Evolutionary conservation across 805 yeast genomes (phyloP).

Genomic region (Danielia reshetovae): DNA sequence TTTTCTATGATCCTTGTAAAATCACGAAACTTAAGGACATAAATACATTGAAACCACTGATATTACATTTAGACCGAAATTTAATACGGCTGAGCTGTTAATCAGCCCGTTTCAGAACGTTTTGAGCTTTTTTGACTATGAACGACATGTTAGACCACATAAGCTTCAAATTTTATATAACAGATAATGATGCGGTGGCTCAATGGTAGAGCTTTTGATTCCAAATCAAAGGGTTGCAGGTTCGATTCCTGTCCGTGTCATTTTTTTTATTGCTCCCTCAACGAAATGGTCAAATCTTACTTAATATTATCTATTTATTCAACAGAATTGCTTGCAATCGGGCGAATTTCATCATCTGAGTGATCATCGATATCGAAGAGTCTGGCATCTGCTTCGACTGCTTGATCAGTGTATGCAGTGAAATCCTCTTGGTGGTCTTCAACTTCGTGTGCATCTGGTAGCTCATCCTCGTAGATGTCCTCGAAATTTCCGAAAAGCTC

Average conservation of each 20-base stretch:
- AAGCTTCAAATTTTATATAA: neutral
- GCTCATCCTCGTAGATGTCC: slow-evolving; percentile 38
- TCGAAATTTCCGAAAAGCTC: slow-evolving; percentile 39
- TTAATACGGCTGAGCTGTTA: neutral
- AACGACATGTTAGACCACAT: no score
- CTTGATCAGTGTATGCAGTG: slow-evolving; percentile 11
- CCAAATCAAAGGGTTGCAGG: slow-evolving; percentile 21
- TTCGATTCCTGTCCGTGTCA: slow-evolving; percentile 22
- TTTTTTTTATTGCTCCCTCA: slow-evolving; percentile 1
- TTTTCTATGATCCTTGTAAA: no score
- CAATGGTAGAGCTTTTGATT: slow-evolving; percentile 21
- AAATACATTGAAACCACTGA: neutral
- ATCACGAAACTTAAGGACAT: neutral
- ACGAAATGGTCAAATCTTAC: neutral
- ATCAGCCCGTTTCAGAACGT: neutral
- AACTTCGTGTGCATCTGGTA: slow-evolving; percentile 28
- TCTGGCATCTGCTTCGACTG: slow-evolving; percentile 19
- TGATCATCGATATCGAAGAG: slow-evolving; percentile 32
- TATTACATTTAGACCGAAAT: neutral
- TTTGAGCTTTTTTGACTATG: no score
- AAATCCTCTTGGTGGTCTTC: slow-evolving; percentile 18
- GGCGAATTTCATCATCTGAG: slow-evolving; percentile 14
- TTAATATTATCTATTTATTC: neutral
- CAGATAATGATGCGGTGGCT: slow-evolving; percentile 16
- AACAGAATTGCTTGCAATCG: slow-evolving; percentile 2